Percentiles rank a stretch among this genome's conserved stretches.
phyloP scores from a whole-genome alignment of 805 yeast genomes.

The Pichia eremophila region DNA sequence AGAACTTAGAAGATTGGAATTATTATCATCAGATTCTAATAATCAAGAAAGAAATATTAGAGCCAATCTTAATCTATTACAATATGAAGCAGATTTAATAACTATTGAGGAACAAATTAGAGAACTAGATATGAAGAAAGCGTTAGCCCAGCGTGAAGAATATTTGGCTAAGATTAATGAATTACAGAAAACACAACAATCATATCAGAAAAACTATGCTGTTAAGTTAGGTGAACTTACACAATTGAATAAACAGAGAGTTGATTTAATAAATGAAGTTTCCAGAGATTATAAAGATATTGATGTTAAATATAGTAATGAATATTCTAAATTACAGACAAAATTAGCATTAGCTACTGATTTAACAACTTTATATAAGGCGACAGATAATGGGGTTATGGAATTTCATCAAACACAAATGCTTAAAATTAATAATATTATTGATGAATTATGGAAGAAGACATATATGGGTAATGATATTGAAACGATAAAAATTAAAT shows the following conservation, averaged over 20 bases:
- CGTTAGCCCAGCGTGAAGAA: conserved; percentile 49
- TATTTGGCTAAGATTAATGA: conserved; percentile 49
- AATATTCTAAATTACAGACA: conserved; percentile 70
- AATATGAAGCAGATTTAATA: conserved; percentile 30
- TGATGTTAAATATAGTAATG: conserved; percentile 52
- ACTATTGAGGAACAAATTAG: conserved; percentile 16
- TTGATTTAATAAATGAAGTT: conserved; percentile 47
- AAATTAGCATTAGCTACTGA: conserved; percentile 72
- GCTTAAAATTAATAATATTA: conserved; percentile 81
- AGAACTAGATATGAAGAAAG: conserved; percentile 31
- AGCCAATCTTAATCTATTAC: conserved; percentile 36
- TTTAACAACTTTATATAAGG: conserved; percentile 69
- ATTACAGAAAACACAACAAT: conserved; percentile 43
- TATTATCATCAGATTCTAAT: conserved; percentile 42
- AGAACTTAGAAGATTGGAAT: conserved; percentile 57
- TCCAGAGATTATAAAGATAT: conserved; percentile 63
- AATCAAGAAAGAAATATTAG: conserved; percentile 51
- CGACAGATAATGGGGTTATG: conserved; percentile 90
- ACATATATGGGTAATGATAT: conserved; percentile 95
- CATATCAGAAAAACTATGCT: conserved; percentile 54
- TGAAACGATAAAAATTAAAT: conserved; percentile 76
- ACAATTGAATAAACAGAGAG: conserved; percentile 69
- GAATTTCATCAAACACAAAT: conserved; percentile 82
- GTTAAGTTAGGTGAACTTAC: conserved; percentile 78
- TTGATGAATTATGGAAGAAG: conserved; percentile 87